Evolutionary conservation across 2,329 filamentous ascomycete species (phyloP), one percentile per base, ranked within the genome.

Genomic region (Sporothrix protearum): DNA sequence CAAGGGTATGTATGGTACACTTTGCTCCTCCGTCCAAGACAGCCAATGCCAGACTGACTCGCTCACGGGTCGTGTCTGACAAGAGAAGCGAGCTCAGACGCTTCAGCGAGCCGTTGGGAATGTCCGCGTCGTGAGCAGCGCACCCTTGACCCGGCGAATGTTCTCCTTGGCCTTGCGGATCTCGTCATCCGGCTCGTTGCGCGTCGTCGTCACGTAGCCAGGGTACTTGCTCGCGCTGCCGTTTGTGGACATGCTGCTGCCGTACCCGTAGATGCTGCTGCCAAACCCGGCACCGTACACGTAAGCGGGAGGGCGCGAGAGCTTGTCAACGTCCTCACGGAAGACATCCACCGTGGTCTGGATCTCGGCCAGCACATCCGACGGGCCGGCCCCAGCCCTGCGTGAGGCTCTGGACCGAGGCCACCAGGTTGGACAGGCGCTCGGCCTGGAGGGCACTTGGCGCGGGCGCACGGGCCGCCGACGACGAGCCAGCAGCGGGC

Each of bases 131-230:
- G 89, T 93, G 71, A 96, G 80, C 75, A 96, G 82, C 12, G 93
- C 87, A 0, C 92, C 92, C 82, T 96, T 96, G 55, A 96, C 87
- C 71, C 91, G 86, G 74, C 92, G 83, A 68, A 96, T 94, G 73
- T 91, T 92, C 74, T 88, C 88, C 81, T 92, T 92, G 25, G 92
- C 84, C 77, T 87, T 88, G 74, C 88, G 88, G 76, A 93, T 89
- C 80, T 92, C 91, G 79, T 95, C 92, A 73, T 89, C 86, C 39
- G 86, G 85, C 76, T 88, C 88, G 67, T 80, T 80, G 75, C 79
- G 83, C 39, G 79, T 80, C n/a, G 79, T 80, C 22, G 80, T 80
- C 16, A 82, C 81, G 73, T 85, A 83, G 69, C 71, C 71, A 9
- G 84, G 73, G 71, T 83, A 81, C 72, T 80, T 79, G 66, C 78